These are phyloP conservation scores for Mitragyna speciosa DNA, from an alignment of 257 asterid species.

Conservation along the genomic window DNA sequence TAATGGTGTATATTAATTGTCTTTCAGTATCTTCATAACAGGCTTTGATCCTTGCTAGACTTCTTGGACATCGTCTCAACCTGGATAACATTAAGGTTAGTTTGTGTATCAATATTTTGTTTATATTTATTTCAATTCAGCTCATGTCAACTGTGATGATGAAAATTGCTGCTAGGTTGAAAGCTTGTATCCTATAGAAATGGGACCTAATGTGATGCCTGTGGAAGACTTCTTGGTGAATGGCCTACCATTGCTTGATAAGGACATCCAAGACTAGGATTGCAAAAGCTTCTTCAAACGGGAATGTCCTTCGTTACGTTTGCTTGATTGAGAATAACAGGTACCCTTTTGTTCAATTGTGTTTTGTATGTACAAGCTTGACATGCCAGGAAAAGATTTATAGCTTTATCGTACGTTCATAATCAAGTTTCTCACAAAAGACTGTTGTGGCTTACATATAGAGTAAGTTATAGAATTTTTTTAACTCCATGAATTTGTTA, in stretches of 20 bases:
- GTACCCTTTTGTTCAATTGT: slow-evolving; percentile 32
- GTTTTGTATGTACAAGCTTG: neutral
- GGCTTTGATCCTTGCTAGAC: slow-evolving; percentile 94
- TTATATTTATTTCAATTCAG: neutral
- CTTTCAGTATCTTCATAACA: slow-evolving; percentile 26
- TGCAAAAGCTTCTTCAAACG: slow-evolving; percentile 59
- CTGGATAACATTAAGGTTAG: slow-evolving; percentile 73
- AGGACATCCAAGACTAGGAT: slow-evolving; percentile 56
- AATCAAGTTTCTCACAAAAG: neutral
- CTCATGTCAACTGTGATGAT: neutral
- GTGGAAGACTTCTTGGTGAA: slow-evolving; percentile 64
- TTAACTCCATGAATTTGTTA: neutral
- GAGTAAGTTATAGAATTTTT: neutral
- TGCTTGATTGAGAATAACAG: slow-evolving; percentile 75
- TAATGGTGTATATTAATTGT: slow-evolving; percentile 4
- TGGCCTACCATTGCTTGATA: slow-evolving; percentile 78
- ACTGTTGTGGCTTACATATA: no score
- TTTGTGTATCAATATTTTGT: slow-evolving; percentile 8
- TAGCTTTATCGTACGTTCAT: neutral
- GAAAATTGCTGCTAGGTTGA: slow-evolving; percentile 51
- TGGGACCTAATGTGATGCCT: slow-evolving; percentile 76
- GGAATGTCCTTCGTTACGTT: slow-evolving; percentile 87
- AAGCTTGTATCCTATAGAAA: slow-evolving; percentile 82
- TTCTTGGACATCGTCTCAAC: slow-evolving; percentile 72
- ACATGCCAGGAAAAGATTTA: neutral